Conservation (phyloP, 108 stramenopile genomes). For the Stephanodiscus triporus region DNA sequence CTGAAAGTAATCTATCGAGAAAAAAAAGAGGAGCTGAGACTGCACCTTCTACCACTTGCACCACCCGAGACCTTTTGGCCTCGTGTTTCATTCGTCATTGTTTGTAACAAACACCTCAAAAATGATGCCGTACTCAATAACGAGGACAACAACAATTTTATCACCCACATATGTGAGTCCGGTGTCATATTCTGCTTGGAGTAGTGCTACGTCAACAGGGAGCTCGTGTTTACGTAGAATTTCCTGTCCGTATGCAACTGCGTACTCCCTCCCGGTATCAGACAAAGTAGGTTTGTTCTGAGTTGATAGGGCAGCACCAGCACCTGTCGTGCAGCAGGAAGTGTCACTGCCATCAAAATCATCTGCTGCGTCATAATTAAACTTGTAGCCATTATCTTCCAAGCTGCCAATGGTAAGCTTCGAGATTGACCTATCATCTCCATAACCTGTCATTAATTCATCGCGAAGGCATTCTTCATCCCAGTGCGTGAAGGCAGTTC, state of each 20-base stretch:
- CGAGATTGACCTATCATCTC: conserved; percentile 15
- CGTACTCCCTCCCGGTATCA: neutral
- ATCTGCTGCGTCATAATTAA: conserved; percentile 36
- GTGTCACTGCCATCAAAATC: conserved; percentile 5
- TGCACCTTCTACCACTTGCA: no score
- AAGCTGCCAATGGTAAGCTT: conserved; percentile 37
- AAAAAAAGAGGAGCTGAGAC: no score
- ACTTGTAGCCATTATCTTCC: conserved; percentile 40
- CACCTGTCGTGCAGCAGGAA: neutral
- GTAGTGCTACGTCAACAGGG: neutral
- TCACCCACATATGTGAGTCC: neutral
- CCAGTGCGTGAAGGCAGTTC: conserved; percentile 42
- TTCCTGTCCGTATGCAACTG: no score
- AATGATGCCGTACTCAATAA: neutral
- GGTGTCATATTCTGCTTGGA: neutral
- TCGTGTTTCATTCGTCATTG: no score
- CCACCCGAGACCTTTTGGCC: no score
- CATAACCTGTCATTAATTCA: no score
- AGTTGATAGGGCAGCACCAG: neutral
- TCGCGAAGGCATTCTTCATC: no score
- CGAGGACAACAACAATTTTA: neutral
- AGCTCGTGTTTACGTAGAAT: neutral
- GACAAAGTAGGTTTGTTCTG: neutral
- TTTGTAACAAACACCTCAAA: neutral
- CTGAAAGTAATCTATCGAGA: no score